A percentile compares a stretch with the other conserved stretches of the same genome.
Conservation (phyloP, 176 grass and related monocot genomes). For the Tillandsia leiboldiana region DNA sequence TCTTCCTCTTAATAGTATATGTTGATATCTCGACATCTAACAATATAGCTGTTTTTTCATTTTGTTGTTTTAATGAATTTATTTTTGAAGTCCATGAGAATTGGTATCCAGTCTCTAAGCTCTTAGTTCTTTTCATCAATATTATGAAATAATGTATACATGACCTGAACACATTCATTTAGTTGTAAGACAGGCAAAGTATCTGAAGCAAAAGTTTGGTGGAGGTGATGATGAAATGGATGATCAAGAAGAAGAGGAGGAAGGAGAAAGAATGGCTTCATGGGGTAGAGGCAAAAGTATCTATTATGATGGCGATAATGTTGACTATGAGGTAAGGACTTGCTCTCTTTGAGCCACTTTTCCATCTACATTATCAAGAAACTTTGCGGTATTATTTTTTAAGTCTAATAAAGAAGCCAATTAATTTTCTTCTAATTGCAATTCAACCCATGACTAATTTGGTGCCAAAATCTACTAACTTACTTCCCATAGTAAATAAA, state of each 20-base stretch:
- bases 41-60: no score
- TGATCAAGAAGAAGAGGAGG: constrained; percentile 52
- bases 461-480: no score
- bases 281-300: constrained; percentile 54
- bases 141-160: constrained; percentile 5
- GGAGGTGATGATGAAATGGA: constrained; percentile 78
- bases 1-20: no score
- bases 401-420: no score
- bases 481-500: no score
- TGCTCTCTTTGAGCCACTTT: neutral
- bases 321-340: constrained; percentile 34
- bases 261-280: constrained; percentile 18
- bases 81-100: no score
- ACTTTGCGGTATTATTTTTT: no score
- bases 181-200: constrained; percentile 63
- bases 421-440: no score
- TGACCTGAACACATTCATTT: constrained; percentile 14
- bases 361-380: neutral
- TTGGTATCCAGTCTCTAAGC: no score
- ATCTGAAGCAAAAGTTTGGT: constrained; percentile 47
- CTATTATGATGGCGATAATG: constrained; percentile 48
- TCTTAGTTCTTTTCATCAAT: neutral
- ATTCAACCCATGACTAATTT: no score
- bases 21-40: no score
- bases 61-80: no score